Evolutionary conservation across 352 stramenopile species (phyloP), one percentile per base, ranked within the genome.

Genomic region (Pythium phragmiticola): DNA sequence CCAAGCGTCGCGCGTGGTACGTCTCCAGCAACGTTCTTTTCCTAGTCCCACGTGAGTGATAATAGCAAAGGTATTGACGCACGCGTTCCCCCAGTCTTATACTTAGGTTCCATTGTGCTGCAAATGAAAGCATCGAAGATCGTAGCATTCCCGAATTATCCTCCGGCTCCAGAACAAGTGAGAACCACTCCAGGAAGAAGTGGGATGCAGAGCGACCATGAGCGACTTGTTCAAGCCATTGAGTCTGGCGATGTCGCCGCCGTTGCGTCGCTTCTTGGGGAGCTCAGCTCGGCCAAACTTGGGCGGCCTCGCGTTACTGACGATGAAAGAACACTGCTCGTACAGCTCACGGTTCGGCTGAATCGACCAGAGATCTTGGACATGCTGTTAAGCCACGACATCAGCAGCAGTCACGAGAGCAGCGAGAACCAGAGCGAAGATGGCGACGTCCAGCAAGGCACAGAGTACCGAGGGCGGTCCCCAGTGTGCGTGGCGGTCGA

Each of bases 271-370:
- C 28, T 63, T 28, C 3, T 53, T 4, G 30, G 14, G 8, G 26
- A 43, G 12, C 13, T 14, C 21, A 37, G 30, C 33, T 43, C 41
- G 59, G 19, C 51, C 19, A 9, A 28, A 19, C 6, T 51, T 16
- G n/a, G n/a, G 36, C 36, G 14, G 19, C n/a, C 34, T 41, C 51
- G 51, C 17, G 33, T 58, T 19, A 34, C n/a, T 5, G n/a, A 36
- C 16, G 28, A n/a, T 13, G 57, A 45, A 26, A 49, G 71, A n/a
- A 53, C 54, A 16, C 71, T 68, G 28, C 57, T 78, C 13, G 61
- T 72, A 11, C 65, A 76, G 46, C 48, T 75, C n/a, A 71, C 71
- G 17, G 45, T 78, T 19, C 45, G 63, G 4, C 8, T 17, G 5
- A 30, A 69, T 30, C 62, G 69, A 17, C 49, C 76, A 26, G 48